Evolutionary conservation across 176 grass and related monocot genomes (phyloP).

Genomic region (Canna indica): DNA sequence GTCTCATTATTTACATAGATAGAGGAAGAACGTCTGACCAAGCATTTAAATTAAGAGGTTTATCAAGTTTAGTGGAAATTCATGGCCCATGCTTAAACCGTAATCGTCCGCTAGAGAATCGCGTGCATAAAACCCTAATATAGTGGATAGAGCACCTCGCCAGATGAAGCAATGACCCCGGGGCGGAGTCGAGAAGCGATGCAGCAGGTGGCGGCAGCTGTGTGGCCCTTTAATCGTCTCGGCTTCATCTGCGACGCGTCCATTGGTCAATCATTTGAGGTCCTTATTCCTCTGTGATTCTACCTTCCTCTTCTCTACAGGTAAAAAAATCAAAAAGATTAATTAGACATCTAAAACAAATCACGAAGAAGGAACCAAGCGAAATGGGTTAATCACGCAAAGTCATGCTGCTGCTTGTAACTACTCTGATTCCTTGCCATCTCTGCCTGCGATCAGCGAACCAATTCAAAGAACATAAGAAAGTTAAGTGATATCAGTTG

Average conservation of each 20-base stretch:
- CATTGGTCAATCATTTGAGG: background rate
- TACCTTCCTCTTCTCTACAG: no score
- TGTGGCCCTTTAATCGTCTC: constrained; percentile 58
- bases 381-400: no score
- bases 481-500: no score
- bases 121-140: background rate
- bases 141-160: constrained; percentile 38
- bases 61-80: background rate
- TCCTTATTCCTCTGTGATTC: no score
- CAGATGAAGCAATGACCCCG: constrained; percentile 54
- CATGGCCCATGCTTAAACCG: background rate
- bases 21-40: background rate
- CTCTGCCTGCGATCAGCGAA: no score
- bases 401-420: no score
- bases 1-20: background rate
- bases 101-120: background rate
- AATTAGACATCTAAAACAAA: no score
- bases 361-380: no score
- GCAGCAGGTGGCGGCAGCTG: constrained; percentile 60
- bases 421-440: no score
- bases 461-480: no score
- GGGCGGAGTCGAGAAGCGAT: constrained; percentile 57
- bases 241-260: constrained; percentile 28
- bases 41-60: background rate
- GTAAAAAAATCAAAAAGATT: no score